Conservation (phyloP, 345 rosid genomes). For the Lumnitzera racemosa region DNA sequence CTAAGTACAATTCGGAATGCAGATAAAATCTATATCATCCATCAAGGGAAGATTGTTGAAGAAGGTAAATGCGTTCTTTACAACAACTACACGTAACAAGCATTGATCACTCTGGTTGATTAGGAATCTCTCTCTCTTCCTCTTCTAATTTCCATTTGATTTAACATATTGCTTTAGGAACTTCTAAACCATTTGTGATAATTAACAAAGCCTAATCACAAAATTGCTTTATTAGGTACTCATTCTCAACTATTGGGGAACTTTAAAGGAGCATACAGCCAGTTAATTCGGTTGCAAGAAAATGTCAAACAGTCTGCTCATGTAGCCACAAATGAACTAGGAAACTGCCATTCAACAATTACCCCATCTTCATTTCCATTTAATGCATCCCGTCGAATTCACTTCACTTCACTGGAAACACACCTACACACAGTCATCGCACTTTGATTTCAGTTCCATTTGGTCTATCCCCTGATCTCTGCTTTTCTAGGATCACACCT, state of each 20-base stretch:
- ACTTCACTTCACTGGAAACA: background rate
- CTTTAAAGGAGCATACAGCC: constrained; percentile 79
- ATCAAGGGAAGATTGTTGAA: constrained; percentile 28
- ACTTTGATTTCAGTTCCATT: constrained; percentile 6
- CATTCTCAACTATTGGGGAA: constrained; percentile 60
- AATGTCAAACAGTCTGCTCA: too few species aligned
- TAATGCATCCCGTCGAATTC: too few species aligned
- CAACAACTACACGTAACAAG: too few species aligned
- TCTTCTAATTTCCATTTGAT: background rate
- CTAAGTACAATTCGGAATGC: constrained; percentile 30
- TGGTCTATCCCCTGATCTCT: constrained; percentile 6
- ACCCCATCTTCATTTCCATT: too few species aligned
- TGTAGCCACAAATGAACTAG: constrained; percentile 17
- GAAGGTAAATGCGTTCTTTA: constrained; percentile 17
- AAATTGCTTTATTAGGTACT: constrained; percentile 27
- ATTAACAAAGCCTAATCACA: too few species aligned
- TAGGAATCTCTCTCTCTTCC: background rate
- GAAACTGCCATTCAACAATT: constrained; percentile 3
- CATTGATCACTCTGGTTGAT: too few species aligned
- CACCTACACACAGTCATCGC: background rate
- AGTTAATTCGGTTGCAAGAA: constrained; percentile 73
- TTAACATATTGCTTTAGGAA: background rate
- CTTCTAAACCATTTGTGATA: too few species aligned
- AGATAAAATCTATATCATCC: constrained; percentile 25
- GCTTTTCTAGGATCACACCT: background rate